Evolutionary conservation across 2,329 filamentous ascomycete genomes (phyloP), one percentile per base, ranked within the genome.

Genomic region (Cladosporium colombiae): DNA sequence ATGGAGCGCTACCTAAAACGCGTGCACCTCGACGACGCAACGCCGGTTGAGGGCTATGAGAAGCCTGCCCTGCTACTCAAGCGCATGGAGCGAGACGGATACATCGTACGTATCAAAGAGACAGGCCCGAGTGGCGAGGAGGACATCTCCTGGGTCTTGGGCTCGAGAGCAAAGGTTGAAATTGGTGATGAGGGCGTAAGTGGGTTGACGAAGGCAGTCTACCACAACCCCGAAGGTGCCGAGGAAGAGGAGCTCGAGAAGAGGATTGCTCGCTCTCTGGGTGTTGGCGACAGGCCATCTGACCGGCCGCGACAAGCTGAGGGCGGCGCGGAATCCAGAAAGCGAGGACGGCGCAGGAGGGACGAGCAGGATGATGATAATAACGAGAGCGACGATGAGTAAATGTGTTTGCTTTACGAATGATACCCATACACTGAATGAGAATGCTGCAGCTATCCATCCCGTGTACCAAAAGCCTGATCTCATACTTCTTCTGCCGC

Each of bases 81-180:
- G 70, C 86, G 86, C 61, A 89, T 98, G 81, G 85, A 89, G 69
- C 89, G 86, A 69, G 93, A 98, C 63, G 91, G 91, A 0, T 99
- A 99, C 74, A 81, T 99, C 2, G 83, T 93, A 40, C 90, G 87
- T 69, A 84, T 89, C 59, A 85, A 88, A 23, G 93, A 97, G 71
- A 85, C 79, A 71, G 88, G 87, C 1, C 69, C 70, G 1, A 50
- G 59, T n/a, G 91, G 91, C 29, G 91, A 96, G 44, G 89, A 94
- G 68, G 83, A 86, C 2, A 83, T 92, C 8, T 93, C 91, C 57
- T 99, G 92, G 85, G 86, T 91, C 65, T 86, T 97, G 16, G 95
- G 95, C 1, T 90, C 92, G 6, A 85, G 95, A 25, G 94, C 91
- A 6, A 95, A 91, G 78, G 84, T 93, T 8, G 95, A 98, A 78